Conservation (phyloP, 164 flowering plant species). For the Berberis thunbergii region DNA sequence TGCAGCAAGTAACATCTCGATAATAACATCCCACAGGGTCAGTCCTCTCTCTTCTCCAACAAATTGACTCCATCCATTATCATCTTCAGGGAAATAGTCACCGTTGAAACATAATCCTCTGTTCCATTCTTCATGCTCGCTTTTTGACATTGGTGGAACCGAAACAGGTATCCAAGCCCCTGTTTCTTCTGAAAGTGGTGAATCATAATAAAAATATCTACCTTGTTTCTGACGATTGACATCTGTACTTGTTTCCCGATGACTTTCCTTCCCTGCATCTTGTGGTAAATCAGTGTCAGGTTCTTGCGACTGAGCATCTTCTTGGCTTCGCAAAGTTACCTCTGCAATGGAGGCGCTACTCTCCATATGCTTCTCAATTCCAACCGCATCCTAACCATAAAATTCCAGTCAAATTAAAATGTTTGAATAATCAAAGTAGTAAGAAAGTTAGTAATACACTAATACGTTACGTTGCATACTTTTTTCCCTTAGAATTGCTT, state of each 20-base stretch:
- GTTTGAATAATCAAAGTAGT: too few species aligned
- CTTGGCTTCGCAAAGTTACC: not conserved
- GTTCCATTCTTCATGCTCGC: conserved; percentile 58
- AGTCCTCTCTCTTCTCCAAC: conserved; percentile 57
- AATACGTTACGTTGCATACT: too few species aligned
- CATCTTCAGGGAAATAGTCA: conserved; percentile 80
- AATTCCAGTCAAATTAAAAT: too few species aligned
- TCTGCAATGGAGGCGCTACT: too few species aligned
- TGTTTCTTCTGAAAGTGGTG: conserved; percentile 79
- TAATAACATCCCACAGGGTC: conserved; percentile 95
- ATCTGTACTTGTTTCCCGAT: not conserved
- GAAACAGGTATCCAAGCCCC: conserved; percentile 98
- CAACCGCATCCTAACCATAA: too few species aligned
- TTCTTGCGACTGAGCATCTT: not conserved
- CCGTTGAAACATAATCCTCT: conserved; percentile 49
- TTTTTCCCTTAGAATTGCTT: too few species aligned
- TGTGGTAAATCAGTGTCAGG: not conserved
- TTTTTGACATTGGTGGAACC: conserved; percentile 85
- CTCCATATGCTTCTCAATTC: too few species aligned
- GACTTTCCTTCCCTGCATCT: not conserved
- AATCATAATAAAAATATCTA: conserved; percentile 70
- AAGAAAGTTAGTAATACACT: too few species aligned
- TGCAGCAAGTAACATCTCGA: conserved; percentile 82
- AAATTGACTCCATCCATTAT: conserved; percentile 66
- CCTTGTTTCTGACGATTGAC: conserved; percentile 25